These are phyloP conservation scores for Wickerhamiella vanderwaltii DNA, from an alignment of 805 yeast species.

Conservation along the genomic window DNA sequence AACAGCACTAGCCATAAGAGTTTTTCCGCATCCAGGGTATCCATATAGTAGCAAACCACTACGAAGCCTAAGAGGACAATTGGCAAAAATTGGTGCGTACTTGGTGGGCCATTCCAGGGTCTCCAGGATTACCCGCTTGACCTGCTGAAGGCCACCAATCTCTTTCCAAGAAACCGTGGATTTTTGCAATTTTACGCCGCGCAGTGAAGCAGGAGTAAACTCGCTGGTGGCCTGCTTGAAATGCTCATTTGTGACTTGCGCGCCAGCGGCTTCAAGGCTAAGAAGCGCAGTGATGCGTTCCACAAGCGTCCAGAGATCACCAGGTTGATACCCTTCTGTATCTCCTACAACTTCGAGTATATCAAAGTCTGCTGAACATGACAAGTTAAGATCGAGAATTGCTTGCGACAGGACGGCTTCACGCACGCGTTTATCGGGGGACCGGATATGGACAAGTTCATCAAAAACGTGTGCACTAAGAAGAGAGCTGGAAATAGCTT, in stretches of 20 bases:
- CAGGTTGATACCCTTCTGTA: slow-evolving; percentile 83
- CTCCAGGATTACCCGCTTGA: slow-evolving; percentile 65
- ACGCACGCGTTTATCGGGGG: slow-evolving; percentile 61
- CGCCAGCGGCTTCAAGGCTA: slow-evolving; percentile 9
- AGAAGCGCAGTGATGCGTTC: slow-evolving; percentile 38
- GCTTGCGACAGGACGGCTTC: slow-evolving; percentile 36
- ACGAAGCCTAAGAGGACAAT: slow-evolving; percentile 74
- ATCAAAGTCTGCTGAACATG: slow-evolving; percentile 33
- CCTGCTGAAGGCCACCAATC: slow-evolving; percentile 75
- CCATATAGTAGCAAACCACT: slow-evolving; percentile 89
- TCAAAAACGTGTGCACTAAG: slow-evolving; percentile 62
- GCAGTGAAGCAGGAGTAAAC: slow-evolving; percentile 65
- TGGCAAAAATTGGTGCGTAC: slow-evolving; percentile 87
- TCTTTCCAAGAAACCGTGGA: slow-evolving; percentile 69
- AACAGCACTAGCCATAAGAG: slow-evolving; percentile 82
- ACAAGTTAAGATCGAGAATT: slow-evolving; percentile 27
- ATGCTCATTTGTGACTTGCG: slow-evolving; percentile 21
- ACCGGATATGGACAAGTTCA: slow-evolving; percentile 42
- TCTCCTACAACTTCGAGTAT: slow-evolving; percentile 44
- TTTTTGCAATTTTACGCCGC: slow-evolving; percentile 79
- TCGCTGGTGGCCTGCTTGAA: slow-evolving; percentile 50
- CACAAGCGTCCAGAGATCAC: slow-evolving; percentile 57
- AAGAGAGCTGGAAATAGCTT: slow-evolving; percentile 47
- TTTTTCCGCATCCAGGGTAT: slow-evolving; percentile 96
- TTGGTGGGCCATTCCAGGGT: slow-evolving; percentile 96